These are phyloP conservation scores for Mikania micrantha DNA, from an alignment of 129 eudicot genomes.

Conservation along the genomic window DNA sequence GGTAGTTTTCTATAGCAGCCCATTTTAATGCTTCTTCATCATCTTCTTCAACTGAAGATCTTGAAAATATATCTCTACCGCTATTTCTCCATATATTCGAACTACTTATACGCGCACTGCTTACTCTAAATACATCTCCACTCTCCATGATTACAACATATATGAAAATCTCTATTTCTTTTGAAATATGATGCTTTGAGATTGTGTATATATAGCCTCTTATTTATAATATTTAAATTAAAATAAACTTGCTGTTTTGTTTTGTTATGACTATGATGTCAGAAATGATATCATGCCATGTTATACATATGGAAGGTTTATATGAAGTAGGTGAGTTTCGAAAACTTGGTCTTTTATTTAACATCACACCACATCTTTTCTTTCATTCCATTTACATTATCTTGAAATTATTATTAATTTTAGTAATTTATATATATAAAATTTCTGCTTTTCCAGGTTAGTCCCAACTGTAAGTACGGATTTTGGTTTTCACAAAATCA, in stretches of 20 bases:
- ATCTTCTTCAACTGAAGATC: slow-evolving; percentile 50
- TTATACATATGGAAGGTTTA: slow-evolving; percentile 26
- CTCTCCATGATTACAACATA: slow-evolving; percentile 39
- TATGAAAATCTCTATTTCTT: not conserved
- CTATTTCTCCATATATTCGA: slow-evolving; percentile 60
- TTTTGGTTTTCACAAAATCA: slow-evolving; percentile 19
- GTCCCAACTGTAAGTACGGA: slow-evolving; percentile 28
- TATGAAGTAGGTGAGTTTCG: slow-evolving; percentile 22
- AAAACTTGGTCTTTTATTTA: slow-evolving; percentile 30
- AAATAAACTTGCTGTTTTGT: slow-evolving; percentile 12
- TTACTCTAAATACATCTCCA: slow-evolving; percentile 48
- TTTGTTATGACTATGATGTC: slow-evolving; percentile 29
- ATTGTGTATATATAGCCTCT: slow-evolving; percentile 26
- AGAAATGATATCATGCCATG: slow-evolving; percentile 33
- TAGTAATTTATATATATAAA: not conserved
- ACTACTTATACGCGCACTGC: slow-evolving; percentile 54
- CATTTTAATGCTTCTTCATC: slow-evolving; percentile 90
- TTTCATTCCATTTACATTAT: slow-evolving; percentile 24
- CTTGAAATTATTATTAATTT: slow-evolving; percentile 16
- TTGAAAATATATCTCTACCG: slow-evolving; percentile 59
- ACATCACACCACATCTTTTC: slow-evolving; percentile 23
- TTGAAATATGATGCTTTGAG: slow-evolving; percentile 13
- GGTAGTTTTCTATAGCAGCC: slow-evolving; percentile 92
- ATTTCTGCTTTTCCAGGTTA: slow-evolving; percentile 14
- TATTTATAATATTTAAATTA: not conserved